Base-by-base conservation (phyloP, 78 protist genomes). In the Dictyostelium citrinum region DNA sequence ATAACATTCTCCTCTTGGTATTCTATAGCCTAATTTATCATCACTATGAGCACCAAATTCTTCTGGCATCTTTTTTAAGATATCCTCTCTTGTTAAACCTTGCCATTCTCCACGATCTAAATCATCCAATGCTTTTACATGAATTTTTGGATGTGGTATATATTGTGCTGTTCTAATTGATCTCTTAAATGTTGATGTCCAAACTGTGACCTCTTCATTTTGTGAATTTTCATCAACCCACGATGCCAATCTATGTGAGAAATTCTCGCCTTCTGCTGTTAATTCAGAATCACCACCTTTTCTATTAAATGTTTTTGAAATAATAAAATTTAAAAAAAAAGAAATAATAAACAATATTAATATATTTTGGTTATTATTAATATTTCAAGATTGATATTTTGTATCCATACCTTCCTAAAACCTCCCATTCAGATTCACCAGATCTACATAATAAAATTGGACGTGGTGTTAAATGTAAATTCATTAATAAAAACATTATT, bases 41-140 rank as follows among this genome's bases (percentile, higher is more conserved):
- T 43, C 79, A 17, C 35, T 12, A 37, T 98, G 97, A 33, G 77
- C 75, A 39, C 90, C 94, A 68, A 37, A 95, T 31, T 97, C 97
- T 16, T 94, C 90, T 9, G 99, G 99, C 58, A 12, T 88, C 35
- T 60, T 80, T 39, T 37, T 64, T 20, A 84, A 74, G 29, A 97
- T 80, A 31, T 98, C 98, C 17, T 96, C 97, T 79, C 97, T 90
- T 10, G 99, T 98, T 96, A 98, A 3, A 11, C 98, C 98, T n/a
- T 98, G 98, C 96, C 98, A 98, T 60, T 78, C 92, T 10, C 99
- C 99, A 9, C 98, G 98, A 49, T 97, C 96, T n/a, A 98, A 82
- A 92, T 98, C 99, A 77, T 98, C 98, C 39, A 97, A 92, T 31
- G 90, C 93, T 1, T 84, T 81, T 9, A 88, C 93, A 55, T 88